phyloP scores from a whole-genome alignment of 2,329 filamentous ascomycete species.

The Xylaria sp. region DNA sequence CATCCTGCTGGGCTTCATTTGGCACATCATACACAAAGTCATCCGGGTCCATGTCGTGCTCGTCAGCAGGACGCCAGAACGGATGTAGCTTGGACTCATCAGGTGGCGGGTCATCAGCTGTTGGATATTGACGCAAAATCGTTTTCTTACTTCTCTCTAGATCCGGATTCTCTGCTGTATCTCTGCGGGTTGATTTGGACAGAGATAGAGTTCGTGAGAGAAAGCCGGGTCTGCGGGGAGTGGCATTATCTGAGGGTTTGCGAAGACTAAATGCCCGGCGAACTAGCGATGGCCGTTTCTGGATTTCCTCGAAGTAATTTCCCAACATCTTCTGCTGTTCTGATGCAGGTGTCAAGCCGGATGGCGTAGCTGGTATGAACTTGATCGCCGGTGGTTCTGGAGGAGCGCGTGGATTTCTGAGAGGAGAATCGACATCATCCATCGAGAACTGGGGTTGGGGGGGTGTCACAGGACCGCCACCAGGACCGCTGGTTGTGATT shows the following conservation, averaged over 20 bases:
- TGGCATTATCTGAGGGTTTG: constrained; percentile 58
- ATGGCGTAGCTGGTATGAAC: constrained; percentile 72
- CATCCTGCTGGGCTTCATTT: constrained; percentile 51
- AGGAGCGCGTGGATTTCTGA: constrained; percentile 70
- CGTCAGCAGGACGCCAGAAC: constrained; percentile 67
- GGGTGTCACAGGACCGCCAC: constrained; percentile 61
- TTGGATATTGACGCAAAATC: constrained; percentile 52
- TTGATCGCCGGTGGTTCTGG: constrained; percentile 64
- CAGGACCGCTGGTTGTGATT: constrained; percentile 54
- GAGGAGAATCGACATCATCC: constrained; percentile 68
- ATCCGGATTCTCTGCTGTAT: constrained; percentile 43
- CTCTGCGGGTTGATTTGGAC: constrained; percentile 53
- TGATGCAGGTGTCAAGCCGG: constrained; percentile 64
- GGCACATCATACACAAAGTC: constrained; percentile 47
- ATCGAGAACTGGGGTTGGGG: constrained; percentile 60
- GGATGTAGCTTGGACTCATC: constrained; percentile 69
- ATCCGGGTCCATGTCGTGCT: constrained; percentile 47
- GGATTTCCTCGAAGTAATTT: constrained; percentile 62
- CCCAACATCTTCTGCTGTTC: constrained; percentile 64
- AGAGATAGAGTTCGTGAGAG: constrained; percentile 65
- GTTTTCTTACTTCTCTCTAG: constrained; percentile 46
- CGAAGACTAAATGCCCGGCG: constrained; percentile 63
- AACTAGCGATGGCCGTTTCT: constrained; percentile 63
- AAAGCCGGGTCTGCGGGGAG: constrained; percentile 55
- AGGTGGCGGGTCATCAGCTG: constrained; percentile 57